Conservation (phyloP, 2,329 filamentous ascomycete species). For the Elsinoe australis region DNA sequence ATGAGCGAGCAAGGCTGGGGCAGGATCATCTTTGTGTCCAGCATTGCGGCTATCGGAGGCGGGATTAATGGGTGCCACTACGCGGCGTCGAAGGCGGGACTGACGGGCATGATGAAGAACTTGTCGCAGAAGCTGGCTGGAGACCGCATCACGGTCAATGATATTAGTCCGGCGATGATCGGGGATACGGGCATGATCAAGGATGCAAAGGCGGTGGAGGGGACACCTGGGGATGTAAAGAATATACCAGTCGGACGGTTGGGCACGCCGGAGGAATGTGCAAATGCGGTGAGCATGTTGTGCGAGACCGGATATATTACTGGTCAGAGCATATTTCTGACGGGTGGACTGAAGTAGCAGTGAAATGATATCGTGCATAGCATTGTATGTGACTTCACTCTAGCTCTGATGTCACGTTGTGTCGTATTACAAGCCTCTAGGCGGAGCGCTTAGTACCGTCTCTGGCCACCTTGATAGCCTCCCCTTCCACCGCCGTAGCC, state of each 20-base stretch:
- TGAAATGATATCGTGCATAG: background rate
- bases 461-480: constrained; percentile 16
- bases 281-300: constrained; percentile 54
- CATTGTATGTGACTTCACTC: too few relatives aligned
- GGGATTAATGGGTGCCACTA: constrained; percentile 49
- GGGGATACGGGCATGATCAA: constrained; percentile 52
- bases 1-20: constrained; percentile 57
- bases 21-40: constrained; percentile 56
- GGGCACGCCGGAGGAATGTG: constrained; percentile 52
- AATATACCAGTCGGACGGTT: constrained; percentile 54
- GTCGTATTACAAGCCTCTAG: background rate
- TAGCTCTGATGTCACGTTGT: too few relatives aligned
- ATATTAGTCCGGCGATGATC: constrained; percentile 62
- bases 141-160: constrained; percentile 58
- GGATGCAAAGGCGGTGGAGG: constrained; percentile 40
- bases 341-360: constrained; percentile 9
- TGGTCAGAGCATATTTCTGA: constrained; percentile 12
- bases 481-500: constrained; percentile 19
- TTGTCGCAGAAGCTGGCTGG: constrained; percentile 52
- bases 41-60: constrained; percentile 55
- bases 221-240: constrained; percentile 48
- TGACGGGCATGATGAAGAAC: constrained; percentile 59
- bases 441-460: constrained; percentile 7
- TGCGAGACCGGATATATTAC: constrained; percentile 47
- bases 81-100: constrained; percentile 34